Percentiles rank a stretch among this genome's conserved stretches.
These are phyloP conservation scores for Populus simonii DNA, from an alignment of 345 rosid genomes.

Conservation along the genomic window DNA sequence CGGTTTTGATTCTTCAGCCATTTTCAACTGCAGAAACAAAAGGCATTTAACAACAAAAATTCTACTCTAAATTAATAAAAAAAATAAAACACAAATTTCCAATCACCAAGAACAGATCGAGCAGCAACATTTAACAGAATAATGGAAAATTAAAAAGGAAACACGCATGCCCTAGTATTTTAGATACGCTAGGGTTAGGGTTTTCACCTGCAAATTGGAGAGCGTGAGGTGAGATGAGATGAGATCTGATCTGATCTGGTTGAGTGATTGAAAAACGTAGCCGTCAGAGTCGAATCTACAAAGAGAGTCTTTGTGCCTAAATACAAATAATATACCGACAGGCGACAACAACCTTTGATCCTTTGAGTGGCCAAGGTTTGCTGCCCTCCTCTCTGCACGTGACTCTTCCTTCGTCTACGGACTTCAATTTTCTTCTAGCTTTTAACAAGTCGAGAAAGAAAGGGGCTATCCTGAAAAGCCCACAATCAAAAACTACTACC, in stretches of 20 bases:
- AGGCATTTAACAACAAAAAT: not conserved
- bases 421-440: too few species aligned
- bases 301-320: not conserved
- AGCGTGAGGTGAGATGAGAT: not conserved
- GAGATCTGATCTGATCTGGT: not conserved
- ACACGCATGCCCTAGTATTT: not conserved
- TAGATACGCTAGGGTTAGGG: not conserved
- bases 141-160: not conserved
- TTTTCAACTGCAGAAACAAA: constrained; percentile 34
- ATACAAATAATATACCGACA: too few species aligned
- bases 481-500: too few species aligned
- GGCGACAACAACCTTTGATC: constrained; percentile 14
- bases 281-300: not conserved
- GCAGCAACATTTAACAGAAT: not conserved
- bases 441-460: too few species aligned
- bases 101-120: not conserved
- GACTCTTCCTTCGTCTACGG: not conserved
- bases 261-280: not conserved
- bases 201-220: not conserved
- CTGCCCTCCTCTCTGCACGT: constrained; percentile 8
- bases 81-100: not conserved
- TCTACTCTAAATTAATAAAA: too few species aligned
- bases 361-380: too few species aligned
- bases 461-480: too few species aligned
- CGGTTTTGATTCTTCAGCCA: constrained; percentile 67